A percentile compares a stretch with the other conserved stretches of the same genome.
phyloP scores from a whole-genome alignment of 2,329 filamentous ascomycete species.

The Paracoccidioides lutzii region DNA sequence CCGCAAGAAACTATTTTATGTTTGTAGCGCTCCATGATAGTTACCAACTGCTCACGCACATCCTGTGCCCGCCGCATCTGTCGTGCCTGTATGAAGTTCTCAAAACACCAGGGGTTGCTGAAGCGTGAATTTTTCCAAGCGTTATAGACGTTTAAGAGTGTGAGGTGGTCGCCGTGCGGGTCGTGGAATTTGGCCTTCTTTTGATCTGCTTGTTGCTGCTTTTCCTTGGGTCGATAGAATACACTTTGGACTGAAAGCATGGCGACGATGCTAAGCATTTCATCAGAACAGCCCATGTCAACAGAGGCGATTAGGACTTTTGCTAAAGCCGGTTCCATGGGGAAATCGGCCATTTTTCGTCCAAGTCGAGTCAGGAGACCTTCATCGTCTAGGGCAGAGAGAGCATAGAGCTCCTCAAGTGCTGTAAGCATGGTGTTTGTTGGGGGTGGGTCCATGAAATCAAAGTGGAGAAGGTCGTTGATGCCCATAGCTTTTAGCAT shows the following conservation, averaged over 20 bases:
- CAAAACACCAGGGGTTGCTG: slow-evolving; percentile 84
- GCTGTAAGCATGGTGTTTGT: slow-evolving; percentile 97
- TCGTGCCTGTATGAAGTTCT: slow-evolving; percentile 92
- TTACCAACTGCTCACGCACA: slow-evolving; percentile 78
- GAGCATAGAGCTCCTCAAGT: slow-evolving; percentile 83
- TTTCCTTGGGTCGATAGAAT: slow-evolving; percentile 95
- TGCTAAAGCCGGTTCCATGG: slow-evolving; percentile 86
- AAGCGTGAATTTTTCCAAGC: slow-evolving; percentile 81
- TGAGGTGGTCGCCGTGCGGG: slow-evolving; percentile 84
- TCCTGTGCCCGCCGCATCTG: slow-evolving; percentile 83
- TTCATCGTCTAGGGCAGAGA: slow-evolving; percentile 88
- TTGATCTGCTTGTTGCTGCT: slow-evolving; percentile 89
- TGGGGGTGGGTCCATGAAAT: slow-evolving; percentile 97
- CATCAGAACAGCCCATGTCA: slow-evolving; percentile 79
- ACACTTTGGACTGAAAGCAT: slow-evolving; percentile 81
- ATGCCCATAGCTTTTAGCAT: slow-evolving; percentile 99
- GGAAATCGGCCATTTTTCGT: slow-evolving; percentile 96
- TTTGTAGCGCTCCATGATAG: slow-evolving; percentile 86
- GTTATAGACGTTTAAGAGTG: slow-evolving; percentile 91
- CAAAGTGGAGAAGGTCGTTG: slow-evolving; percentile 91
- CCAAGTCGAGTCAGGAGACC: slow-evolving; percentile 82
- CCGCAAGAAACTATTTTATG: slow-evolving; percentile 75
- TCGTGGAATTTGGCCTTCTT: slow-evolving; percentile 98
- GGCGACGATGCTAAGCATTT: slow-evolving; percentile 85
- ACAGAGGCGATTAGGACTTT: slow-evolving; percentile 84